Evolutionary conservation across 2,329 filamentous ascomycete genomes (phyloP).

Genomic region (Cladosporium colombiae): DNA sequence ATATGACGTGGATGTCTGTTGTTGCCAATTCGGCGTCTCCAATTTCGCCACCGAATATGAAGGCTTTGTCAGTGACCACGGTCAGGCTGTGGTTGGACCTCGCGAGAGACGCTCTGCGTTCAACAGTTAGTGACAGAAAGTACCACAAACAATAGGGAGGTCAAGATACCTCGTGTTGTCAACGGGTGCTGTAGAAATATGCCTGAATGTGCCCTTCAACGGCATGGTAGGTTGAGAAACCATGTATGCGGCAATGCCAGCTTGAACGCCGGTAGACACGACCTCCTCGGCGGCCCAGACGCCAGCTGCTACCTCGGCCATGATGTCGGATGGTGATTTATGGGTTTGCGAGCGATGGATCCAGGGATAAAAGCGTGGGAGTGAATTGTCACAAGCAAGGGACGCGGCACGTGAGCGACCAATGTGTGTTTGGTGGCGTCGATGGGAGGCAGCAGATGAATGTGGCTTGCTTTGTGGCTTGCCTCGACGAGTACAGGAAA

Average conservation of each 20-base stretch:
- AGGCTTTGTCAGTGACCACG: slow-evolving; percentile 45
- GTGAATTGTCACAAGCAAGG: slow-evolving; percentile 13
- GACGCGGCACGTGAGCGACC: slow-evolving; percentile 8
- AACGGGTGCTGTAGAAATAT: slow-evolving; percentile 42
- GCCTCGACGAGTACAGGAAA: neutral
- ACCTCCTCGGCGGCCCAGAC: slow-evolving; percentile 44
- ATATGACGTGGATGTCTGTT: slow-evolving; percentile 47
- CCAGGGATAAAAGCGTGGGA: neutral
- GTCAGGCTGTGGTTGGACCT: slow-evolving; percentile 43
- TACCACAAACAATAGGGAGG: neutral
- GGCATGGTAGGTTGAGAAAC: slow-evolving; percentile 46
- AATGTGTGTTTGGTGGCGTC: slow-evolving; percentile 4
- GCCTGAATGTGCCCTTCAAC: slow-evolving; percentile 44
- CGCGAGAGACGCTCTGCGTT: slow-evolving; percentile 31
- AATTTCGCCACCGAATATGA: slow-evolving; percentile 47
- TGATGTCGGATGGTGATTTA: slow-evolving; percentile 21
- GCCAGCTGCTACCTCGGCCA: slow-evolving; percentile 45
- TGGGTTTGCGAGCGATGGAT: neutral
- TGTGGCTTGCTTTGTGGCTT: neutral
- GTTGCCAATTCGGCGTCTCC: slow-evolving; percentile 40
- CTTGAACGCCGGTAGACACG: slow-evolving; percentile 42
- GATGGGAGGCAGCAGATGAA: neutral
- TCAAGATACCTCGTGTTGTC: slow-evolving; percentile 34
- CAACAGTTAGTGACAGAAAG: neutral
- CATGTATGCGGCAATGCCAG: slow-evolving; percentile 43